Percentiles rank a stretch among this genome's conserved stretches.
Conservation (phyloP, 305 asterid species). For the Fraxinus velutina region DNA sequence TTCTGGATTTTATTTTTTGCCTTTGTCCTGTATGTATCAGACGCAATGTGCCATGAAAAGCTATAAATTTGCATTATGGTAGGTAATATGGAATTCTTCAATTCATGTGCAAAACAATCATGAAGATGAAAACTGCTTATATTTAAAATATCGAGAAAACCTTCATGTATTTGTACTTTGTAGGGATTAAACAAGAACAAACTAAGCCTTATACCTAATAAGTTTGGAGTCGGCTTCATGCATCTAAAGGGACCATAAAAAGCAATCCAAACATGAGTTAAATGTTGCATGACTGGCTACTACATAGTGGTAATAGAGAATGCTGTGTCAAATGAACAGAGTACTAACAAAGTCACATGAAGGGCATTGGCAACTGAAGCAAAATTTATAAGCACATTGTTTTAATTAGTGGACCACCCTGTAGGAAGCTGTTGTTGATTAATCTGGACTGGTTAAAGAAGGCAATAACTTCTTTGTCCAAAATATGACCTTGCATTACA, state of each 20-base stretch:
- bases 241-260: background rate
- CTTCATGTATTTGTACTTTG: background rate
- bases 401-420: background rate
- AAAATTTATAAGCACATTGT: background rate
- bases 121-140: background rate
- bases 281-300: background rate
- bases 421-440: constrained; percentile 2
- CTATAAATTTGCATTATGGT: background rate
- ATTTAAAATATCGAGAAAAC: background rate
- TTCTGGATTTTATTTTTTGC: background rate
- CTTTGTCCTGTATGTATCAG: background rate
- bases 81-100: background rate
- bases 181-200: background rate
- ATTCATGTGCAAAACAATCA: background rate
- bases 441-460: constrained; percentile 7
- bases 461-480: background rate
- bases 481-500: constrained; percentile 13
- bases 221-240: background rate
- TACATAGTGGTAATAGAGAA: background rate
- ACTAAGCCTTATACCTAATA: background rate
- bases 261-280: background rate
- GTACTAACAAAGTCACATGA: background rate
- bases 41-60: background rate
- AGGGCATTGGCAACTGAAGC: background rate
- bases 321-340: background rate